phyloP scores from a whole-genome alignment of 2,329 filamentous ascomycete genomes.

The Drechmeria coniospora region DNA sequence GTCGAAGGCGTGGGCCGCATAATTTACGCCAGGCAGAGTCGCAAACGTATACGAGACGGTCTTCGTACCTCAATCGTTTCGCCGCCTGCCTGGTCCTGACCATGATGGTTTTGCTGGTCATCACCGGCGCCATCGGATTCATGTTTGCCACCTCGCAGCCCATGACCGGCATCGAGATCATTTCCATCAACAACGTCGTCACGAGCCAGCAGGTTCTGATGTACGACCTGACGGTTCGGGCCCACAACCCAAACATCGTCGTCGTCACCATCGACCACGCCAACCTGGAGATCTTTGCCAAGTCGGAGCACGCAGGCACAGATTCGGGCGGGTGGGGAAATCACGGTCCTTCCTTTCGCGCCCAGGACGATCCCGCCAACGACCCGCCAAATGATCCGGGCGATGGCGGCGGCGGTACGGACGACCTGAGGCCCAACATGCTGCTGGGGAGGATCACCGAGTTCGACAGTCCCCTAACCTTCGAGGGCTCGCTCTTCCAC shows the following conservation, averaged over 20 bases:
- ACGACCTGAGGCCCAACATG: slow-evolving; percentile 56
- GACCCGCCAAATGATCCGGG: slow-evolving; percentile 21
- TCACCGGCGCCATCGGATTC: slow-evolving; percentile 76
- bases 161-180: slow-evolving; percentile 61
- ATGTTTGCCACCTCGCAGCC: slow-evolving; percentile 86
- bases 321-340: slow-evolving; percentile 44
- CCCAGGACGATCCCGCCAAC: slow-evolving; percentile 17
- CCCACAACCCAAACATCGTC: slow-evolving; percentile 86
- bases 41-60: slow-evolving; percentile 47
- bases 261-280: slow-evolving; percentile 73
- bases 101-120: slow-evolving; percentile 63
- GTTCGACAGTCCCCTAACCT: slow-evolving; percentile 77
- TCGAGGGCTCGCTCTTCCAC: slow-evolving; percentile 80
- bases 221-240: slow-evolving; percentile 76
- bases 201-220: slow-evolving; percentile 92
- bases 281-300: slow-evolving; percentile 87
- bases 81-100: slow-evolving; percentile 80
- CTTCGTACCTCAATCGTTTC: slow-evolving; percentile 54
- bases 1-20: slow-evolving; percentile 38
- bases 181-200: slow-evolving; percentile 75
- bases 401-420: slow-evolving; percentile 42
- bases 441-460: slow-evolving; percentile 75
- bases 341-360: slow-evolving; percentile 12
- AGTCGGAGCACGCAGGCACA: slow-evolving; percentile 73
- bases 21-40: slow-evolving; percentile 59